phyloP scores from a whole-genome alignment of 768 basidiomycete species.

The Tephrocybe rancida region DNA sequence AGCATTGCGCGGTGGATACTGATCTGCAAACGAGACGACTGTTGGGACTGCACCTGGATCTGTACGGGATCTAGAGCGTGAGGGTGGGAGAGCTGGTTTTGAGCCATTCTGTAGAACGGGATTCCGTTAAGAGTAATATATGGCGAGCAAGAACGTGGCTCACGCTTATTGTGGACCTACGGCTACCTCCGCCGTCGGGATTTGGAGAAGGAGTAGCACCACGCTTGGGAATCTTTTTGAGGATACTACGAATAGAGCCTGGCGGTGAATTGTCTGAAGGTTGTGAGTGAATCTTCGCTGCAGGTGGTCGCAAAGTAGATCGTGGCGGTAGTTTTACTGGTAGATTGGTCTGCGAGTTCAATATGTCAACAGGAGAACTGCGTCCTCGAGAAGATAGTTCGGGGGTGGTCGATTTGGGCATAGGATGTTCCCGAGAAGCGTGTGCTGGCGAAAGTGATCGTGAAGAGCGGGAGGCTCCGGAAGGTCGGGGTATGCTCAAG shows the following conservation, averaged over 20 bases:
- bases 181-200: conserved; percentile 13
- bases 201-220: conserved; percentile 1
- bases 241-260: conserved; percentile 32
- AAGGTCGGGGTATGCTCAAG: conserved; percentile 10
- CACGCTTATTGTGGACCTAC: conserved; percentile 23
- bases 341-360: conserved; percentile 33
- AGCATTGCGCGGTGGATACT: not conserved
- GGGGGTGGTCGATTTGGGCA: conserved; percentile 4
- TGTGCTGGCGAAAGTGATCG: conserved; percentile 18
- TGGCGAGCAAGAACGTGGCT: not conserved
- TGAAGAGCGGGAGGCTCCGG: conserved; percentile 6
- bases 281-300: conserved; percentile 25
- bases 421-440: conserved; percentile 3
- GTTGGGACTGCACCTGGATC: conserved; percentile 29
- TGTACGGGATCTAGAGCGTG: conserved; percentile 35
- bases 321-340: conserved; percentile 37
- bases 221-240: conserved; percentile 15
- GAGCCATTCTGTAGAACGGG: not conserved
- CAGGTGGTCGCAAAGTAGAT: conserved; percentile 39
- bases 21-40: not conserved
- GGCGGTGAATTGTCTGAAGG: conserved; percentile 20
- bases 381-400: not conserved
- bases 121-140: not conserved
- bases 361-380: conserved; percentile 15
- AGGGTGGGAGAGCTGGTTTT: conserved; percentile 7